Evolutionary conservation across 805 yeast genomes (phyloP).

Genomic region (Starmerella etchellsii): DNA sequence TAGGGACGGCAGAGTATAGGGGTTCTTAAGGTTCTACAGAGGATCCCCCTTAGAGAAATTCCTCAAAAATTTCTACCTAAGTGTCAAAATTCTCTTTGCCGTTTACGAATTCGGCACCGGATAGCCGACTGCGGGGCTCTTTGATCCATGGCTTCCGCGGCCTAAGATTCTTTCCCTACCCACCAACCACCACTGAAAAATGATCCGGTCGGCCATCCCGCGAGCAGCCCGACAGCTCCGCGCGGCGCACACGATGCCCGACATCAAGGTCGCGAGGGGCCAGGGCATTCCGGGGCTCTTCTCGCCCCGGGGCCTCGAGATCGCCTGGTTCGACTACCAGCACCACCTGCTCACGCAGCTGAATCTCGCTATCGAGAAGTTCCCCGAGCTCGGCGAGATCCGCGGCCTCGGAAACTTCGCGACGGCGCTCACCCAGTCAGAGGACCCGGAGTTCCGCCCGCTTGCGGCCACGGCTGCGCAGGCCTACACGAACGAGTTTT

Average conservation of each 20-base stretch:
- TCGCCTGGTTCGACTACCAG: conserved; percentile 78
- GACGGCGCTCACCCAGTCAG: conserved; percentile 10
- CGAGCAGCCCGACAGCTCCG: too few species aligned
- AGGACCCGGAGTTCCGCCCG: conserved; percentile 25
- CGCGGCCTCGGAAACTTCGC: conserved; percentile 9
- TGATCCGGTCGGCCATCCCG: too few species aligned
- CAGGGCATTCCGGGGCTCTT: conserved; percentile 54
- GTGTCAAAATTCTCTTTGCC: too few species aligned
- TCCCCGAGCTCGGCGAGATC: conserved; percentile 8
- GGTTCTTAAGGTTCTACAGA: too few species aligned
- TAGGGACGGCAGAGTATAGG: too few species aligned
- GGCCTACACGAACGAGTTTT: conserved; percentile 76
- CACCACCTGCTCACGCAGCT: conserved; percentile 29
- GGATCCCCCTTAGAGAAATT: too few species aligned
- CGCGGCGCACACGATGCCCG: conserved; percentile 21
- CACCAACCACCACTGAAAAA: too few species aligned
- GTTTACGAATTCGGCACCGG: too few species aligned
- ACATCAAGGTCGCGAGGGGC: conserved; percentile 27
- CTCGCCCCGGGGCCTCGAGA: conserved; percentile 50
- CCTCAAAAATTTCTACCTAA: too few species aligned
- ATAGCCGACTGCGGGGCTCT: too few species aligned
- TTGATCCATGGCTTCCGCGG: too few species aligned
- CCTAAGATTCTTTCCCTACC: too few species aligned
- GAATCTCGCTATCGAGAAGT: conserved; percentile 18
- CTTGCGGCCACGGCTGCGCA: conserved; percentile 73